phyloP scores from a whole-genome alignment of 345 rosid genomes.

The Murraya paniculata region DNA sequence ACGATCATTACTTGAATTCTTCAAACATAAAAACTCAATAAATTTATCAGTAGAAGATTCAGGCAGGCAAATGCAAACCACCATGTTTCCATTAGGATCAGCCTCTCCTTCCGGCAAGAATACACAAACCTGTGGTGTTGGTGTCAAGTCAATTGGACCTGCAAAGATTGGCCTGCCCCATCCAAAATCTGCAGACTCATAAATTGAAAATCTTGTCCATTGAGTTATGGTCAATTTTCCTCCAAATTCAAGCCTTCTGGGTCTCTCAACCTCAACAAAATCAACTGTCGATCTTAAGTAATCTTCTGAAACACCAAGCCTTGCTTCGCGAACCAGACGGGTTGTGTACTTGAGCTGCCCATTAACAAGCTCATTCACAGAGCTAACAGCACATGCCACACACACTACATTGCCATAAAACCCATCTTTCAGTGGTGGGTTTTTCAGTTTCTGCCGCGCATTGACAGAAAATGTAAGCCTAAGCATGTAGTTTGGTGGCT shows the following conservation, averaged over 20 bases:
- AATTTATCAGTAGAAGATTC: slow-evolving; percentile 50
- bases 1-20: slow-evolving; percentile 14
- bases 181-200: slow-evolving; percentile 85
- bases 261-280: slow-evolving; percentile 63
- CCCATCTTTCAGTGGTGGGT: slow-evolving; percentile 56
- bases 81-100: slow-evolving; percentile 51
- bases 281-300: slow-evolving; percentile 70
- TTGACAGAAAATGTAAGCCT: slow-evolving; percentile 88
- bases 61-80: slow-evolving; percentile 87
- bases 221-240: slow-evolving; percentile 89
- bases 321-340: slow-evolving; percentile 58
- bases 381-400: slow-evolving; percentile 69
- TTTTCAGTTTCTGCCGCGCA: slow-evolving; percentile 60
- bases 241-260: slow-evolving; percentile 77
- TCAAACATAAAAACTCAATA: slow-evolving; percentile 38
- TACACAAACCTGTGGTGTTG: slow-evolving; percentile 89
- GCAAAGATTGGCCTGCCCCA: slow-evolving; percentile 87
- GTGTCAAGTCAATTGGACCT: slow-evolving; percentile 83
- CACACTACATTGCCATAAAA: slow-evolving; percentile 84
- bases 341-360: slow-evolving; percentile 50
- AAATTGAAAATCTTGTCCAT: slow-evolving; percentile 82
- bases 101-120: slow-evolving; percentile 68
- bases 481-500: slow-evolving; percentile 61
- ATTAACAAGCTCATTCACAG: slow-evolving; percentile 47
- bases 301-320: slow-evolving; percentile 66